Evolutionary conservation across 495 filamentous ascomycete genomes (phyloP), one percentile per base, ranked within the genome.

Genomic region (Aspergillus nanangensis): DNA sequence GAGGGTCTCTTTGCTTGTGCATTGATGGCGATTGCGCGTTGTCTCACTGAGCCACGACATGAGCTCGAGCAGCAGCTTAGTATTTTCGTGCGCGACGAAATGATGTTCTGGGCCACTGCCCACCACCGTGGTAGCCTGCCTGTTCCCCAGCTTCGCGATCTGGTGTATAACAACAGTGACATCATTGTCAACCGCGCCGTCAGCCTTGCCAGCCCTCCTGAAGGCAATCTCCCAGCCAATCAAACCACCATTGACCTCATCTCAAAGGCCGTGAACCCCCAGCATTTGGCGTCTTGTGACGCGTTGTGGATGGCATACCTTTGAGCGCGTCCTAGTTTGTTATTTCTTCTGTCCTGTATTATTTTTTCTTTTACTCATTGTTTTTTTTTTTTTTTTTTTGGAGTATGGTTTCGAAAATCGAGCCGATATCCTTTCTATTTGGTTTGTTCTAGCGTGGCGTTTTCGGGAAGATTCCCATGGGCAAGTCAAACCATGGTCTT

Each of bases 301-400:
- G 81, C 91, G 51, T 75, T 97, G 53, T 99, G 93, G 90, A 97
- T 97, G 94, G 84, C 86, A 10, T 99, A 95, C 72, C 67, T 97
- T 48, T 98, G 78, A 66, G 29, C 8, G 21, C 45, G 19, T 33
- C 41, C 17, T 41, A n/a, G n/a, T n/a, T 34, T 51, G 41, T 46
- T 52, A 45, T 32, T 55, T 39, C 47, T 54, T 53, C 43, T 37
- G 20, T 41, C 52, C 31, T 43, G 18, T 38, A 34, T 41, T 45
- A 50, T 43, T 43, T 29, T 29, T 34, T 51, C 50, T 35, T 55
- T 38, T 23, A 53, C 47, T 55, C 53, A 43, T 32, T 56, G 29
- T 14, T 38, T 41, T 47, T 41, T 32, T 44, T 56, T 48, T 39
- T 4, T 29, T 29, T 29, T 29, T 39, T 39, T 23, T 44, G 36